phyloP scores from a whole-genome alignment of 768 basidiomycete genomes.

The Strobilomyces confusus region DNA sequence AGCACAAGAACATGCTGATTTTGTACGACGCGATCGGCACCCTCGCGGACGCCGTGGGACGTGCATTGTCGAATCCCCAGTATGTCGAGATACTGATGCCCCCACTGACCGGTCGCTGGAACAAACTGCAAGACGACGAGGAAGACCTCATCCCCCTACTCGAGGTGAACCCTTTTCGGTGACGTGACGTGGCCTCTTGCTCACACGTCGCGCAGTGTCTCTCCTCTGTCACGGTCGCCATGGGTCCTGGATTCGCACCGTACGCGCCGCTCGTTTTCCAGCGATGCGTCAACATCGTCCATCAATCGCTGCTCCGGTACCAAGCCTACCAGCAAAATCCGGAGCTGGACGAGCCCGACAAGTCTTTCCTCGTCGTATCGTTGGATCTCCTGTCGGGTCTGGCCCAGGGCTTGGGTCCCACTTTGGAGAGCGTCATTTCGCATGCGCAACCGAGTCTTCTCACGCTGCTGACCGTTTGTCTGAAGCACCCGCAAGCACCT shows the following conservation, averaged over 20 bases:
- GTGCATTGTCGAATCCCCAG: slow-evolving; percentile 76
- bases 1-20: slow-evolving; percentile 99
- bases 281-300: slow-evolving; percentile 84
- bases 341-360: slow-evolving; percentile 92
- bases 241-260: slow-evolving; percentile 82
- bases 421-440: slow-evolving; percentile 69
- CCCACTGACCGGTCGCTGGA: slow-evolving; percentile 85
- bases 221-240: slow-evolving; percentile 95
- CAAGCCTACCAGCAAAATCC: slow-evolving; percentile 86
- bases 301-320: slow-evolving; percentile 76
- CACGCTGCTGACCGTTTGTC: slow-evolving; percentile 76
- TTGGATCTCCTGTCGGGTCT: slow-evolving; percentile 95
- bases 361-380: slow-evolving; percentile 95
- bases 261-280: slow-evolving; percentile 92
- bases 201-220: slow-evolving; percentile 63
- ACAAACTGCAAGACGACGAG: slow-evolving; percentile 86
- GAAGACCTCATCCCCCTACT: slow-evolving; percentile 91
- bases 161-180: slow-evolving; percentile 56
- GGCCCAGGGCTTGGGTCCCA: slow-evolving; percentile 86
- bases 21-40: slow-evolving; percentile 99
- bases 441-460: slow-evolving; percentile 74
- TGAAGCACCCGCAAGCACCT: slow-evolving; percentile 94
- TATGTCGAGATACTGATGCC: slow-evolving; percentile 98
- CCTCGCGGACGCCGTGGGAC: slow-evolving; percentile 91
- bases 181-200: background rate